Conservation (phyloP, 805 yeast genomes). For the Wickerhamiella musiphila region DNA sequence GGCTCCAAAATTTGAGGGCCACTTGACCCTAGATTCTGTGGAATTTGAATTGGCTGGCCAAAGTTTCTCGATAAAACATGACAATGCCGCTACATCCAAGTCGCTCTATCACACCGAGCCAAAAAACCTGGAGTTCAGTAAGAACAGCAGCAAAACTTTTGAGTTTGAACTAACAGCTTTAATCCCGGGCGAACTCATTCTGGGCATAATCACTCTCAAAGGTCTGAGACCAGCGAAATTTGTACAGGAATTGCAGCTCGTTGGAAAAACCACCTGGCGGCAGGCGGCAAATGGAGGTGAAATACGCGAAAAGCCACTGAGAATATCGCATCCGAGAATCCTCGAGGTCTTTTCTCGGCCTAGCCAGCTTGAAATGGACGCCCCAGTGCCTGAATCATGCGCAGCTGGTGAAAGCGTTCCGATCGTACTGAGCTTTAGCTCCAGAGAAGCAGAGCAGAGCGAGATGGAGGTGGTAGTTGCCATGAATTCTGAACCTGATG, state of each 20-base stretch:
- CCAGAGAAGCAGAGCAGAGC: slow-evolving; percentile 16
- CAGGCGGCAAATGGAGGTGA: too few relatives aligned
- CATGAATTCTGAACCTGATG: too few relatives aligned
- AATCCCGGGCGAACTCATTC: slow-evolving; percentile 15
- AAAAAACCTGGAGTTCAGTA: slow-evolving; percentile 13
- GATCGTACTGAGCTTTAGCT: slow-evolving; percentile 9
- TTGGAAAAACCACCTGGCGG: too few relatives aligned
- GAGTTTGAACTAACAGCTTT: slow-evolving; percentile 15
- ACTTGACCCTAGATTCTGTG: slow-evolving; percentile 5
- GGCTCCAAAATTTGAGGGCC: slow-evolving; percentile 6
- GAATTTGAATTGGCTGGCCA: slow-evolving; percentile 8
- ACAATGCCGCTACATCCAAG: not conserved
- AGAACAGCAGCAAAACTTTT: slow-evolving; percentile 13
- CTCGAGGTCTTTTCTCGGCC: slow-evolving; percentile 16
- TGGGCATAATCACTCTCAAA: too few relatives aligned
- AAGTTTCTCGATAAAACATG: slow-evolving; percentile 3
- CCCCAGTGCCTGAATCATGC: slow-evolving; percentile 10
- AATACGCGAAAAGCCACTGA: too few relatives aligned
- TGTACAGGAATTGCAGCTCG: too few relatives aligned
- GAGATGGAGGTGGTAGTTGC: slow-evolving; percentile 7
- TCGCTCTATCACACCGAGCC: slow-evolving; percentile 1
- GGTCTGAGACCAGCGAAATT: too few relatives aligned
- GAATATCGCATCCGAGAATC: slow-evolving; percentile 3
- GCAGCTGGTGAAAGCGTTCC: slow-evolving; percentile 17
- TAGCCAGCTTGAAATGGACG: slow-evolving; percentile 10